A percentile compares a stretch with the other conserved stretches of the same genome.
Evolutionary conservation across 257 asterid genomes (phyloP).

Genomic region (Nicotiana tabacum): DNA sequence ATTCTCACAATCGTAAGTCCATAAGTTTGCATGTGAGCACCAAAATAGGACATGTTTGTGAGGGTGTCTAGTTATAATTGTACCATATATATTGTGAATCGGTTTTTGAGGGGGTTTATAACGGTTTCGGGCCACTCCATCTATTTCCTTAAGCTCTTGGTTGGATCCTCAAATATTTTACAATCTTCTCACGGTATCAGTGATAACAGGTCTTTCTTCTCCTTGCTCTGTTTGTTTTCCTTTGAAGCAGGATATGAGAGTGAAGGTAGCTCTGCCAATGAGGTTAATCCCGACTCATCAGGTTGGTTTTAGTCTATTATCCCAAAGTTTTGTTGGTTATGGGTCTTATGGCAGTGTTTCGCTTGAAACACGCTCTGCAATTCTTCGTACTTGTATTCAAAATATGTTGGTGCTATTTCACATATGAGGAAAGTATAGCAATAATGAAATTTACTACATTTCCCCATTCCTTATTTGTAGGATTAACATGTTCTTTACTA

Average conservation of each 20-base stretch:
- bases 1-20: not conserved
- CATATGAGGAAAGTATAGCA: not conserved
- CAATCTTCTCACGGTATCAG: not conserved
- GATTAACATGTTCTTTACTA: not conserved
- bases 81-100: not conserved
- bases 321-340: not conserved
- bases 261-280: slow-evolving; percentile 79
- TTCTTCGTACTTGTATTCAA: not conserved
- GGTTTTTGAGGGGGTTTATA: not conserved
- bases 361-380: not conserved
- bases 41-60: not conserved
- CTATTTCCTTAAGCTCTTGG: not conserved
- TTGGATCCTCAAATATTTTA: not conserved
- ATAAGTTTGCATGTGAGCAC: not conserved
- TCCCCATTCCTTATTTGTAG: not conserved
- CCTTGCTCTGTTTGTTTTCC: slow-evolving; percentile 1
- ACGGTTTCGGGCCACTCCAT: not conserved
- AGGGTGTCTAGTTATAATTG: not conserved
- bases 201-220: not conserved
- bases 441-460: not conserved
- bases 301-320: slow-evolving; percentile 34
- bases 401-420: not conserved
- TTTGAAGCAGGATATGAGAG: slow-evolving; percentile 77
- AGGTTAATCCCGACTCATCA: slow-evolving; percentile 77
- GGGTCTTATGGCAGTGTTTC: not conserved